Evolutionary conservation across 164 flowering plant species (phyloP), one percentile per base, ranked within the genome.

Genomic region (Piper betle): DNA sequence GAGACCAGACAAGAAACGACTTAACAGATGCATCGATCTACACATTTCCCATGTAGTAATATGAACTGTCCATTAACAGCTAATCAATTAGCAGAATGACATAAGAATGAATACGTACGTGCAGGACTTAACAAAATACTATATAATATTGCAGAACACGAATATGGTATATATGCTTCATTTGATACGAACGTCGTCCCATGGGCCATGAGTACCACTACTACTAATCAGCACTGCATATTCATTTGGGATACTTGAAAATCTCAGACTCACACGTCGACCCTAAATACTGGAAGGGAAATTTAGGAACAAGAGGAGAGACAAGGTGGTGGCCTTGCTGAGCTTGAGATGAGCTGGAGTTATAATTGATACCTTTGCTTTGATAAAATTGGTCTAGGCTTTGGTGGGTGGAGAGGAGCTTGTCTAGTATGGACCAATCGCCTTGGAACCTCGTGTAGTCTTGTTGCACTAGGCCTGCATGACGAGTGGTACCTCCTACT

Each of bases 371-470:
- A 66, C 61, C 39, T 63, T 72, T 74, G 59, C 20, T 53, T 4
- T 73, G 77, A 41, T 40, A 56, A 13, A 69, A 58, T 20, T 70
- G 81, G 50, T 78, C 75, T 66, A 73, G 37, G 61, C 65, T 46
- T 10, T 78, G 82, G 39, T 79, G 78, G 33, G 83, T 71, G 12
- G 84, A 72, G n/a, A 88, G 79, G n/a, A 88, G 85, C 72, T 82
- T 85, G 79, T 88, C 91, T 69, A 85, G 66, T 64, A 88, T 85
- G 25, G 85, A 80, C 89, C 87, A 85, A 39, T 87, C 85, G n/a
- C 78, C 77, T 61, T 60, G 64, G 41, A 66, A 52, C 60, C 72
- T 70, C 63, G n/a, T n/a, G n/a, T n/a, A n/a, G n/a, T 71, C 78
- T 57, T 60, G 73, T 48, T 69, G 74, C 25, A 68, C 25, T 39